These are phyloP conservation scores for Sisymbrium altissimum DNA, from an alignment of 345 rosid genomes.

Conservation along the genomic window DNA sequence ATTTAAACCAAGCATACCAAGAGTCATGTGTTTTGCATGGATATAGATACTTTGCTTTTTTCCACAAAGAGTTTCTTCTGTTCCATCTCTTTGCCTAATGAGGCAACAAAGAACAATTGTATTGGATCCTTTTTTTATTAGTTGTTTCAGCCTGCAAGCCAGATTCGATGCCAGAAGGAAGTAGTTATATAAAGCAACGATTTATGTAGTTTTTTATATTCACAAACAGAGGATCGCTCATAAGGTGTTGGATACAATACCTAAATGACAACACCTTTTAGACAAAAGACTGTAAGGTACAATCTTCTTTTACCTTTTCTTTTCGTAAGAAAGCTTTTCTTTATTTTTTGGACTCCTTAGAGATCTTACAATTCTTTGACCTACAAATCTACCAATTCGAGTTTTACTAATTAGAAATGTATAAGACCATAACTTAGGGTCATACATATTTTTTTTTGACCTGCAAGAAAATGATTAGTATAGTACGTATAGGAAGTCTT, in stretches of 20 bases:
- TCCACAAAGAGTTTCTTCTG: not conserved
- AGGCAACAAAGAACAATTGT: conserved; percentile 15
- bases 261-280: not conserved
- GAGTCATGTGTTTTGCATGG: conserved; percentile 4
- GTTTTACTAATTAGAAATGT: not conserved
- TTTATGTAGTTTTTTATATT: not conserved
- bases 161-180: not conserved
- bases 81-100: not conserved
- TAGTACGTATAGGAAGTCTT: not conserved
- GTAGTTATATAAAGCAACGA: not conserved
- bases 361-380: not conserved
- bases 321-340: not conserved
- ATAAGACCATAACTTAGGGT: not conserved
- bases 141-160: not conserved
- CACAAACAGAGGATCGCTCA: conserved; percentile 8
- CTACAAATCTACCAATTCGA: not conserved
- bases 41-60: conserved; percentile 23
- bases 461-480: not conserved
- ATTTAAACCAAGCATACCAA: not conserved
- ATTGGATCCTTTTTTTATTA: not conserved
- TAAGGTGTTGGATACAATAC: not conserved
- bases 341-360: not conserved
- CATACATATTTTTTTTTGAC: not conserved
- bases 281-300: conserved; percentile 14
- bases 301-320: not conserved